Base-by-base conservation (phyloP, 192 early-diverging fungal species). In the Glomus cerebriforme region DNA sequence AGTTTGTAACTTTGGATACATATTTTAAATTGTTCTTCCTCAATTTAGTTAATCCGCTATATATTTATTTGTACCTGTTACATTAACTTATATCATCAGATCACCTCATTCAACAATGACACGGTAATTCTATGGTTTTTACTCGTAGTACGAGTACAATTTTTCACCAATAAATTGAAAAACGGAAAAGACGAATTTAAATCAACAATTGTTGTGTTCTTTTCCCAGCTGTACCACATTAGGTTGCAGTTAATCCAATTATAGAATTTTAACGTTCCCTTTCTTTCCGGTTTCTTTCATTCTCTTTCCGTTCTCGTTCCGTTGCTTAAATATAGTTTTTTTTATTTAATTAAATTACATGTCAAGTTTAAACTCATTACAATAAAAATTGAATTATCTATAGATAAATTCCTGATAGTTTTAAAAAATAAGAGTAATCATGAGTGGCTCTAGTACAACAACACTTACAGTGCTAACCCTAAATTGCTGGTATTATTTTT, bases 401-500 rank as follows among this genome's bases (percentile, higher is more conserved):
- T 19, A 10, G 19, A 60, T 60, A 60, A 9, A 24, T 24, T 60
- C n/a, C 19, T n/a, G 9, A 1, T 60, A 26, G 19, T 24, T 26
- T 12, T 27, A 8, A 2, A 12, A 63, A 29, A 27, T 37, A 67
- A 67, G 37, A 67, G 22, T 37, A 67, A 67, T 12, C 24, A 78
- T 78, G 77, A 78, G 77, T 12, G 77, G 65, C 19, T 78, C 77
- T 54, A 78, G 65, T 69, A 78, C 78, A 8, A 82, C 75, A 24
- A 72, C 66, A 54, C 80, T 88, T 19, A 79, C 83, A 45, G 87
- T 88, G 12, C 63, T 88, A 8, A 79, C 87, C 13, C 71, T 88
- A 54, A 88, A 88, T 69, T 90, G 88, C 78, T 90, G 88, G 88
- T 85, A 86, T 68, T 22, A 8, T 49, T 2, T 78, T 19, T n/a